These are phyloP conservation scores for Dalechampia spathulata DNA, from an alignment of 441 rosid genomes.

Conservation along the genomic window DNA sequence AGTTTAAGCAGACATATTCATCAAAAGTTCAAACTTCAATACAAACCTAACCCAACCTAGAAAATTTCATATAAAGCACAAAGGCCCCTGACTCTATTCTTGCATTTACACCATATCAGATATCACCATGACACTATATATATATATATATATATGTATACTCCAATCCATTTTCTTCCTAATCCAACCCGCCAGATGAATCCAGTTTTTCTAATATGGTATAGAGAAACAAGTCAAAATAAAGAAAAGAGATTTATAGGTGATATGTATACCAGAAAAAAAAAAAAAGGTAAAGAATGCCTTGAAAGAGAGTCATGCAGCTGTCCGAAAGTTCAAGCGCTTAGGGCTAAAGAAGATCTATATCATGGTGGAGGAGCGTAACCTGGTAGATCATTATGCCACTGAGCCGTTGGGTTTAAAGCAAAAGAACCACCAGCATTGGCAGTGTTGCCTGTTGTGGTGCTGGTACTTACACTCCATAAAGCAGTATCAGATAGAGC, in stretches of 20 bases:
- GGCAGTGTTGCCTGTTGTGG: constrained; percentile 9
- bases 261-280: constrained; percentile 11
- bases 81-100: constrained; percentile 10
- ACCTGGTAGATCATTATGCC: constrained; percentile 35
- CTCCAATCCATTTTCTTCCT: not conserved
- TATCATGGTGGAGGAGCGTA: constrained; percentile 36
- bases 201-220: not conserved
- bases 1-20: constrained; percentile 14
- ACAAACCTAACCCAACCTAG: constrained; percentile 14
- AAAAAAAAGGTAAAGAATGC: constrained; percentile 5
- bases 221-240: not conserved
- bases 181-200: not conserved
- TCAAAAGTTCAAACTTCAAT: constrained; percentile 3
- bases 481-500: constrained; percentile 19
- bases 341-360: not conserved
- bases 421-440: constrained; percentile 13
- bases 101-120: constrained; percentile 20
- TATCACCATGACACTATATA: too few relatives aligned
- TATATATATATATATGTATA: too few relatives aligned
- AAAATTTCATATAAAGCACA: constrained; percentile 13
- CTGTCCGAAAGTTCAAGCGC: not conserved
- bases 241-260: constrained; percentile 5
- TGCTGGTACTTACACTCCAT: constrained; percentile 32
- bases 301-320: not conserved
- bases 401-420: constrained; percentile 29